Base-by-base conservation (phyloP, 306 rosid genomes). In the Lathyrus sativus region DNA sequence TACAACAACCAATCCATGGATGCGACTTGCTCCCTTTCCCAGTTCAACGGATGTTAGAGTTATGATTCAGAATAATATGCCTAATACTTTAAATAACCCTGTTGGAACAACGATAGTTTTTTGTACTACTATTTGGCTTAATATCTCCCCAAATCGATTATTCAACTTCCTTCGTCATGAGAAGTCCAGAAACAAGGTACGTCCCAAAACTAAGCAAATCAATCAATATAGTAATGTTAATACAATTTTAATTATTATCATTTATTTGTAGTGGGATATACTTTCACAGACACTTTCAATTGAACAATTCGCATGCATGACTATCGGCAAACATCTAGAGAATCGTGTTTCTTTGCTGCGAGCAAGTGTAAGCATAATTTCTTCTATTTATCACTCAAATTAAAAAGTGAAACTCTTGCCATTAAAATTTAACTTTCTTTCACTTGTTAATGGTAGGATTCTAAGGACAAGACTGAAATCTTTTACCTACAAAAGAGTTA, bases 401-500 rank as follows among this genome's bases (percentile, higher is more conserved):
- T 35, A 35, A 9, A 35, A 7, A 35, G 39, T 7, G 39, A 35
- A 35, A 11, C 14, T 22, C 22, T 54, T 11, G 24, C 15, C 6
- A 5, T 54, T 4, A 3, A 24, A 14, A n/a, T 42, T 50, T 29
- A 60, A 17, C 15, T 13, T 18, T 6, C 0, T 0, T 8, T 61
- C 19, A 1, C 58, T 57, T 70, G 14, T 7, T 9, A 53, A n/a
- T 70, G 68, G n/a, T 29, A 87, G 96, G 41, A 53, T 12, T n/a
- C 80, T 6, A 9, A 54, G 39, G 81, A 33, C 24, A 49, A 70
- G 75, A 22, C 61, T 12, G 83, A 31, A 5, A 62, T 74, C 3
- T 29, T 48, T 19, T 86, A 80, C 58, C 15, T 86, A n/a, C 97
- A 90, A 74, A 82, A 81, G 76, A 84, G 90, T 59, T 67, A 65